These are phyloP conservation scores for Clarireedia paspali DNA, from an alignment of 2,329 filamentous ascomycete species.

Conservation along the genomic window DNA sequence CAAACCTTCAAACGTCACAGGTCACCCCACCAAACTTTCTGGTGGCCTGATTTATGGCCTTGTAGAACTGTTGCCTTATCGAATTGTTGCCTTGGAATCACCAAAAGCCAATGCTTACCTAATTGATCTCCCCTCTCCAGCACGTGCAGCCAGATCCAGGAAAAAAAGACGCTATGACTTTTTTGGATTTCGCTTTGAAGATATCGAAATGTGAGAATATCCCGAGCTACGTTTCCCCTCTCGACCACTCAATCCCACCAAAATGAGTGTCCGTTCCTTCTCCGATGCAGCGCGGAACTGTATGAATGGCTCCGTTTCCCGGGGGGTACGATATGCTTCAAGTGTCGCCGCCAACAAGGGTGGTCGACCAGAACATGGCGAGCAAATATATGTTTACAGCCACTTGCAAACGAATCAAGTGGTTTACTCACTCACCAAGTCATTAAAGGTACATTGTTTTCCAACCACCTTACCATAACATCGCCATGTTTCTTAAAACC, in stretches of 20 bases:
- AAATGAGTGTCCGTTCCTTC: constrained; percentile 15
- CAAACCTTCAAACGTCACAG: background rate
- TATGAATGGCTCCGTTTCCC: background rate
- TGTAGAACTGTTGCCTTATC: too few relatives aligned
- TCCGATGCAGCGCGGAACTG: constrained; percentile 9
- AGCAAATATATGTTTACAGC: constrained; percentile 32
- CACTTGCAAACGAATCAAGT: constrained; percentile 34
- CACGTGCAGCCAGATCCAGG: too few relatives aligned
- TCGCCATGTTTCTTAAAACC: background rate
- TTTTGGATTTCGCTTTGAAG: constrained; percentile 6
- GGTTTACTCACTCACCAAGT: constrained; percentile 32
- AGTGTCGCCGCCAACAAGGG: constrained; percentile 2
- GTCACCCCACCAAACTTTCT: background rate
- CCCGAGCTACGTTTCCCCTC: background rate
- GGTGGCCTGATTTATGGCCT: background rate
- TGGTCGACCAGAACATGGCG: constrained; percentile 26
- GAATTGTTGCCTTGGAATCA: too few relatives aligned
- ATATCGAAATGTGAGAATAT: constrained; percentile 4
- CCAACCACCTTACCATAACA: background rate
- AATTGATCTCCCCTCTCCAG: background rate
- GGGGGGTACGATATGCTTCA: constrained; percentile 12
- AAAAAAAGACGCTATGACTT: constrained; percentile 5
- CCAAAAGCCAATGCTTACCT: background rate
- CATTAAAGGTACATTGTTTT: constrained; percentile 27
- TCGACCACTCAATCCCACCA: background rate